These are phyloP conservation scores for Glycine latifolia DNA, from an alignment of 306 rosid genomes.

Conservation along the genomic window DNA sequence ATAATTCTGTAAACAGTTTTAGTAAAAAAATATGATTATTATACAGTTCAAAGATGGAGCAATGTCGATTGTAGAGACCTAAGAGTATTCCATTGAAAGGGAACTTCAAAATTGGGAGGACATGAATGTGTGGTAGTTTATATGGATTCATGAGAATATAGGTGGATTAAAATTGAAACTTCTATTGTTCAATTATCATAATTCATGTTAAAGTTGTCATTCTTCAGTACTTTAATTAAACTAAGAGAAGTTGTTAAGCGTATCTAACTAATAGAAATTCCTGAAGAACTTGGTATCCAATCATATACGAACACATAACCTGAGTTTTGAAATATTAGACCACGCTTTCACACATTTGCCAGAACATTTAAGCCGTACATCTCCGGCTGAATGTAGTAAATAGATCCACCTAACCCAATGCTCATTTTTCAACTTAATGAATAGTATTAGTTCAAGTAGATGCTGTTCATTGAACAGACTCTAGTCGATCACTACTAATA, in stretches of 20 bases:
- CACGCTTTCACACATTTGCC: neutral
- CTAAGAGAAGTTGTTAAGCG: neutral
- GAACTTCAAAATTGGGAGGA: neutral
- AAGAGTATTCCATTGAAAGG: neutral
- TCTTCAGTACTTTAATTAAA: neutral
- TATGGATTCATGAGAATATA: neutral
- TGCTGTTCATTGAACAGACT: slow-evolving; percentile 38
- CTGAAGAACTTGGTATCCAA: neutral
- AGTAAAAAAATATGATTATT: too few species aligned
- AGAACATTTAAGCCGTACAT: slow-evolving; percentile 10
- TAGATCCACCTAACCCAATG: slow-evolving; percentile 44
- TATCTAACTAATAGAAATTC: neutral
- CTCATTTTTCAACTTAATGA: neutral
- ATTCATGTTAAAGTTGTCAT: neutral
- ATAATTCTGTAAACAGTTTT: too few species aligned
- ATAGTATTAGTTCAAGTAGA: slow-evolving; percentile 23
- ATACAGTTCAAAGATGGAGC: too few species aligned
- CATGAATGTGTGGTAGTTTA: neutral
- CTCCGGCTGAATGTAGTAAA: slow-evolving; percentile 50
- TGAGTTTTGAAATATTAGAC: neutral
- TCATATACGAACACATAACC: neutral
- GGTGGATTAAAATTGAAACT: neutral
- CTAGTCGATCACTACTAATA: neutral
- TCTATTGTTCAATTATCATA: neutral
- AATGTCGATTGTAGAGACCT: neutral